These are phyloP conservation scores for Waltergamsia citrina DNA, from an alignment of 2,329 filamentous ascomycete species.

Conservation along the genomic window DNA sequence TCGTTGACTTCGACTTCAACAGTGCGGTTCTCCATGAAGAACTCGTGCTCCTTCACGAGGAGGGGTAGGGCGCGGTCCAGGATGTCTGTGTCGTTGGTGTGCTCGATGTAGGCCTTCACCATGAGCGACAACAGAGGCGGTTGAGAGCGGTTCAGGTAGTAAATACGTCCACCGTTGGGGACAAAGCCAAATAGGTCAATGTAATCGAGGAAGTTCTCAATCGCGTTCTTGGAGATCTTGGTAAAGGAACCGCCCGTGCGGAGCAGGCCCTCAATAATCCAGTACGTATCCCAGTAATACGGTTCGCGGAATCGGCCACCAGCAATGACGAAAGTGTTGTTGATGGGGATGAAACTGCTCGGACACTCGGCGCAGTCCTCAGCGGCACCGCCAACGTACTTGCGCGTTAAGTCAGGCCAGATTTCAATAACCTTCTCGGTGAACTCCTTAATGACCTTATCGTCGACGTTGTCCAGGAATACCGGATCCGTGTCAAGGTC, in stretches of 20 bases:
- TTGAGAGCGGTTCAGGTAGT: constrained; percentile 61
- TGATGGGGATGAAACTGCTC: constrained; percentile 56
- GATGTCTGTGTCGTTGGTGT: constrained; percentile 54
- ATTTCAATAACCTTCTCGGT: constrained; percentile 55
- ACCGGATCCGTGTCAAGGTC: constrained; percentile 44
- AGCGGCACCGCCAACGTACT: constrained; percentile 36
- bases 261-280: constrained; percentile 57
- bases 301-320: constrained; percentile 62
- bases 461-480: constrained; percentile 48
- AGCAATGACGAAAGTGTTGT: constrained; percentile 60
- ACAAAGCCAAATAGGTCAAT: constrained; percentile 56
- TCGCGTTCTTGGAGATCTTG: constrained; percentile 54
- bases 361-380: constrained; percentile 50
- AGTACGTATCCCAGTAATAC: constrained; percentile 65
- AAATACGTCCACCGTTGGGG: constrained; percentile 57
- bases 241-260: constrained; percentile 55
- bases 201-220: constrained; percentile 61
- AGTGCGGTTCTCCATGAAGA: constrained; percentile 52
- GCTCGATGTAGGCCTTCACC: constrained; percentile 53
- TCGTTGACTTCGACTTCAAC: constrained; percentile 36
- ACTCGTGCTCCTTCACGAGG: constrained; percentile 53
- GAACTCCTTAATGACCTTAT: constrained; percentile 51
- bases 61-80: constrained; percentile 52
- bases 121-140: constrained; percentile 58
- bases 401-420: constrained; percentile 58